These are phyloP conservation scores for Debaryomyces fabryi DNA, from an alignment of 1,139 yeast genomes.

Conservation along the genomic window DNA sequence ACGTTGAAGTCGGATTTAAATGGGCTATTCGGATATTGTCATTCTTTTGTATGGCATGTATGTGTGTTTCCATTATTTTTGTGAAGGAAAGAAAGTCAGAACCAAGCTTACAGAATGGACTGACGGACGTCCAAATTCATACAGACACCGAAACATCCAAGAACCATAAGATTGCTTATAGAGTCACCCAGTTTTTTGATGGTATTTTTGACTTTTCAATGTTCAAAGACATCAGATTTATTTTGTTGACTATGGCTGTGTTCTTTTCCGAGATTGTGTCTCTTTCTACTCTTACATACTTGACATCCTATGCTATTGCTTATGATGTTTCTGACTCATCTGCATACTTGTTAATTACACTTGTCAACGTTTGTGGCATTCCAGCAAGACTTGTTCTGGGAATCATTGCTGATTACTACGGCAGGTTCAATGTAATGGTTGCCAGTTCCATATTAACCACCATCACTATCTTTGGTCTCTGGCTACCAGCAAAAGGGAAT, in stretches of 20 bases:
- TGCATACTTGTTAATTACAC: constrained; percentile 49
- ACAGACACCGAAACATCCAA: not conserved
- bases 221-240: constrained; percentile 42
- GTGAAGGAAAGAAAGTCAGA: constrained; percentile 43
- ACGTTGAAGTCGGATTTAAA: constrained; percentile 51
- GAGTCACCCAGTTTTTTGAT: constrained; percentile 20
- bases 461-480: constrained; percentile 43
- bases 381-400: constrained; percentile 54
- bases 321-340: constrained; percentile 41
- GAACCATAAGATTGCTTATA: not conserved
- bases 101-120: not conserved
- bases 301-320: constrained; percentile 52
- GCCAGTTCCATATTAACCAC: constrained; percentile 39
- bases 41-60: constrained; percentile 47
- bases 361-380: constrained; percentile 50
- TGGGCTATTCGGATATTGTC: constrained; percentile 66
- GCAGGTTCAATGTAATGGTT: constrained; percentile 56
- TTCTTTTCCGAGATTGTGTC: constrained; percentile 52
- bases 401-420: constrained; percentile 48
- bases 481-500: constrained; percentile 43
- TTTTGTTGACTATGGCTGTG: constrained; percentile 44
- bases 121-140: too few relatives aligned
- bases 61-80: constrained; percentile 40
- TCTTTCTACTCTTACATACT: constrained; percentile 52
- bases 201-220: constrained; percentile 43